Conservation (phyloP, 2,329 filamentous ascomycete species). For the Penicillium paneum region DNA sequence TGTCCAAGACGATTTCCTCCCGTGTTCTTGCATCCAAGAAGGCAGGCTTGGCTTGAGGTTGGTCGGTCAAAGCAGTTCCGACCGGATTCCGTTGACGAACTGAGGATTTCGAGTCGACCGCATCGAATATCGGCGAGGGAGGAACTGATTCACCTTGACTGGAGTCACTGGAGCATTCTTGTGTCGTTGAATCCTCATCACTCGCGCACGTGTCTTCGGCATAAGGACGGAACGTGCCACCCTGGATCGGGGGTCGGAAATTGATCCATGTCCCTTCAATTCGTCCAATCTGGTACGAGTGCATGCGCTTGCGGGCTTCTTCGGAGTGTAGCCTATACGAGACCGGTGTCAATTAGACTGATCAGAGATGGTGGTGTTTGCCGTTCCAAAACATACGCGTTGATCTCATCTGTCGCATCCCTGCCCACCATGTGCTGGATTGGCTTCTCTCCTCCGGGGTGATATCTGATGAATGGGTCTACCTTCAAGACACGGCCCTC, state of each 20-base stretch:
- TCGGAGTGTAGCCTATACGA: conserved; percentile 70
- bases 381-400: conserved; percentile 61
- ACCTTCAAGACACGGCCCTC: conserved; percentile 79
- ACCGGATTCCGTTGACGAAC: conserved; percentile 39
- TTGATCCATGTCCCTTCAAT: conserved; percentile 82
- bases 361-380: conserved; percentile 7
- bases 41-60: conserved; percentile 48
- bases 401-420: conserved; percentile 92
- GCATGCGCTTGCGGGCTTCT: conserved; percentile 73
- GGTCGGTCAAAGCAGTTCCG: conserved; percentile 25
- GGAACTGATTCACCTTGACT: conserved; percentile 55
- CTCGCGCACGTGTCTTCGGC: conserved; percentile 45
- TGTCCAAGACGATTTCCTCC: conserved; percentile 71
- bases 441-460: conserved; percentile 87
- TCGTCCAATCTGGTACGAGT: conserved; percentile 75
- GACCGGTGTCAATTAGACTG: conserved; percentile 19
- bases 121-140: conserved; percentile 59
- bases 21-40: conserved; percentile 71
- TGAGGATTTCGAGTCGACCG: conserved; percentile 41
- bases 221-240: conserved; percentile 67
- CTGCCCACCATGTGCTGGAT: conserved; percentile 91
- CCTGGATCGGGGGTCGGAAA: conserved; percentile 87
- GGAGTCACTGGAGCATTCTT: conserved; percentile 49
- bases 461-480: conserved; percentile 83
- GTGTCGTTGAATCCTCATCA: conserved; percentile 31